phyloP scores from a whole-genome alignment of 495 filamentous ascomycete species.

The Talaromyces wortmannii region DNA sequence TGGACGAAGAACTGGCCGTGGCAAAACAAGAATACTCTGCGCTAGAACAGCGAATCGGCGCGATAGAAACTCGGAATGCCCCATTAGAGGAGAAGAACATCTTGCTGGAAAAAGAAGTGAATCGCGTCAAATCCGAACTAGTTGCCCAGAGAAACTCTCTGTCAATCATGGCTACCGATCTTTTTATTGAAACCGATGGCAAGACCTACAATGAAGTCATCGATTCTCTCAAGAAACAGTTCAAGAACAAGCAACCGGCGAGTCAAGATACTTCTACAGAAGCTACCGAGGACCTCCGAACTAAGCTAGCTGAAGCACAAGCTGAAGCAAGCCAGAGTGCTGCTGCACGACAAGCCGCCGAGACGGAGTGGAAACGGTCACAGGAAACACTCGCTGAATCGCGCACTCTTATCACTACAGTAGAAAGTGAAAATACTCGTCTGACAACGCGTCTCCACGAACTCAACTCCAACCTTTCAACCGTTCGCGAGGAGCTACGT shows the following conservation, averaged over 20 bases:
- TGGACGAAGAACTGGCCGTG: constrained; percentile 29
- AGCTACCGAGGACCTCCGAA: constrained; percentile 11
- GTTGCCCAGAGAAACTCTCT: constrained; percentile 36
- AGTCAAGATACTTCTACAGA: constrained; percentile 16
- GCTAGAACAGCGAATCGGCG: constrained; percentile 29
- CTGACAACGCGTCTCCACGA: constrained; percentile 27
- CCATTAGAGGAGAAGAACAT: constrained; percentile 38
- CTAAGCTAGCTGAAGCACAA: constrained; percentile 23
- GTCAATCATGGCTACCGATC: constrained; percentile 33
- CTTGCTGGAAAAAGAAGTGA: constrained; percentile 33
- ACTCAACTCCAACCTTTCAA: constrained; percentile 24
- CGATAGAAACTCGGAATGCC: constrained; percentile 28
- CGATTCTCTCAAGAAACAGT: constrained; percentile 32
- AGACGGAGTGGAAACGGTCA: constrained; percentile 24
- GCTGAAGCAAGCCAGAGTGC: constrained; percentile 19
- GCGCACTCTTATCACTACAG: constrained; percentile 33
- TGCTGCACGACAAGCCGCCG: constrained; percentile 21
- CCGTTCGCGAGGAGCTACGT: constrained; percentile 24
- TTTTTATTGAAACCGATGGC: constrained; percentile 22
- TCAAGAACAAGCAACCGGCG: constrained; percentile 12
- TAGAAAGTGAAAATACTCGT: constrained; percentile 39
- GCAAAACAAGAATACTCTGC: constrained; percentile 23
- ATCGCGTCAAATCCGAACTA: constrained; percentile 32
- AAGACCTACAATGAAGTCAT: constrained; percentile 38
- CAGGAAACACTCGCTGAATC: constrained; percentile 34